Percentiles rank a stretch among this genome's conserved stretches.
Evolutionary conservation across 108 stramenopile species (phyloP).

Genomic region (Fragilariopsis cylindrus): DNA sequence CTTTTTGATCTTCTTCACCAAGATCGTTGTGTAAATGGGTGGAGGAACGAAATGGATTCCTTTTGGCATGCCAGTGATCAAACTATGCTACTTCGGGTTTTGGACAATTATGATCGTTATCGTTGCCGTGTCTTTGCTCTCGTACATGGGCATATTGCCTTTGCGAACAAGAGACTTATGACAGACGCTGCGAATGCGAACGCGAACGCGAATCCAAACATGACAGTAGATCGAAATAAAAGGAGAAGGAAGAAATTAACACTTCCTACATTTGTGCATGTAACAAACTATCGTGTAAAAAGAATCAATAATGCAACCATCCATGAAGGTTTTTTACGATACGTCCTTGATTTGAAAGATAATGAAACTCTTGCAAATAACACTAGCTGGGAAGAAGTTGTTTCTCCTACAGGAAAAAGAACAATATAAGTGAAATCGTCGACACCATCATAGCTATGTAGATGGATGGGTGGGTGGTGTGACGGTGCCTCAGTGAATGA

Average conservation of each 20-base stretch:
- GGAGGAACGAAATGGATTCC: constrained; percentile 19
- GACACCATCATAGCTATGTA: too few species aligned
- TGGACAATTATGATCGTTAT: constrained; percentile 13
- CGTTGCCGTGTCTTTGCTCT: constrained; percentile 8
- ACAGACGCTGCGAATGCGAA: neutral
- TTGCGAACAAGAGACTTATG: constrained; percentile 14
- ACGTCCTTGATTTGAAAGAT: constrained; percentile 7
- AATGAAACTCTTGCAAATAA: neutral
- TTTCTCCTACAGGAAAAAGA: neutral
- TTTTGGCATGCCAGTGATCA: constrained; percentile 4
- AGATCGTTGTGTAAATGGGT: constrained; percentile 4
- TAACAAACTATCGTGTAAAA: constrained; percentile 8
- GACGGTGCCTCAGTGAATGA: too few species aligned
- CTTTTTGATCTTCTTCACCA: constrained; percentile 2
- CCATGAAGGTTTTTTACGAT: constrained; percentile 8
- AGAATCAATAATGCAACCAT: neutral
- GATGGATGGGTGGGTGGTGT: too few species aligned
- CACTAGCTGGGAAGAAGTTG: constrained; percentile 9
- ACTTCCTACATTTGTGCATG: constrained; percentile 10
- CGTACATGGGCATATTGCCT: neutral
- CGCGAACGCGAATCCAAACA: too few species aligned
- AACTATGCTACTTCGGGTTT: constrained; percentile 4
- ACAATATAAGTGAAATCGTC: neutral
- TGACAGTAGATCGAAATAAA: neutral
- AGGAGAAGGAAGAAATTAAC: neutral